A percentile compares a stretch with the other conserved stretches of the same genome.
These are phyloP conservation scores for Pyrenula aspistea DNA, from an alignment of 495 filamentous ascomycete genomes.

Conservation along the genomic window DNA sequence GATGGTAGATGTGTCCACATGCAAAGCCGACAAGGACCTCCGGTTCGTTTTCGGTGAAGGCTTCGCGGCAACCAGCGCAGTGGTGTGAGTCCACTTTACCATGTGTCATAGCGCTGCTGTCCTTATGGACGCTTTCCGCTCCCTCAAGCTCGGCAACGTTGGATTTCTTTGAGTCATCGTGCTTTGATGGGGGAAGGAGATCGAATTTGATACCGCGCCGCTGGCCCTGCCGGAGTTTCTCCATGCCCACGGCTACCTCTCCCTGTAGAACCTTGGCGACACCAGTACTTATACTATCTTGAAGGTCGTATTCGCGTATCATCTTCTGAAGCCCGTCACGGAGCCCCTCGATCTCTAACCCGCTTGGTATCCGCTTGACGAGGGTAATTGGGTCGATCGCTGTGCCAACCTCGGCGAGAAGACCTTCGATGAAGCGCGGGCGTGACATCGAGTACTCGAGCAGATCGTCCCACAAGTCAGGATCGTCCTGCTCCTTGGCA, in stretches of 20 bases:
- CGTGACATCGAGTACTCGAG: constrained; percentile 95
- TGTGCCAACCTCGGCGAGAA: constrained; percentile 89
- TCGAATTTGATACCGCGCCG: constrained; percentile 82
- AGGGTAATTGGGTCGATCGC: constrained; percentile 82
- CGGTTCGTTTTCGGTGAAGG: constrained; percentile 46
- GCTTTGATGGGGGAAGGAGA: constrained; percentile 30
- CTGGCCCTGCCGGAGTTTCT: constrained; percentile 61
- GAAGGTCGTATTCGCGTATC: constrained; percentile 87
- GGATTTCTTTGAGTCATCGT: constrained; percentile 11
- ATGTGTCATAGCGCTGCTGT: neutral
- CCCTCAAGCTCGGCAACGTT: constrained; percentile 13
- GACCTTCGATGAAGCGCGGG: constrained; percentile 79
- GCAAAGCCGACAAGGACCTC: constrained; percentile 83
- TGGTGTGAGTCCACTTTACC: constrained; percentile 30
- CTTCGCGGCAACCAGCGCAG: constrained; percentile 51
- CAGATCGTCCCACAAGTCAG: constrained; percentile 87
- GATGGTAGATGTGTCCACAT: constrained; percentile 85
- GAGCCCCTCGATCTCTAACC: constrained; percentile 80
- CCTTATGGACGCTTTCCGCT: neutral
- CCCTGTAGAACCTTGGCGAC: constrained; percentile 76
- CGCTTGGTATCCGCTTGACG: constrained; percentile 81
- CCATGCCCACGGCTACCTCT: constrained; percentile 78
- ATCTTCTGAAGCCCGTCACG: constrained; percentile 73
- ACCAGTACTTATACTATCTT: constrained; percentile 78
- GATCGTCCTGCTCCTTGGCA: constrained; percentile 82